Evolutionary conservation across 768 basidiomycete genomes (phyloP).

Genomic region (Vararia minispora): DNA sequence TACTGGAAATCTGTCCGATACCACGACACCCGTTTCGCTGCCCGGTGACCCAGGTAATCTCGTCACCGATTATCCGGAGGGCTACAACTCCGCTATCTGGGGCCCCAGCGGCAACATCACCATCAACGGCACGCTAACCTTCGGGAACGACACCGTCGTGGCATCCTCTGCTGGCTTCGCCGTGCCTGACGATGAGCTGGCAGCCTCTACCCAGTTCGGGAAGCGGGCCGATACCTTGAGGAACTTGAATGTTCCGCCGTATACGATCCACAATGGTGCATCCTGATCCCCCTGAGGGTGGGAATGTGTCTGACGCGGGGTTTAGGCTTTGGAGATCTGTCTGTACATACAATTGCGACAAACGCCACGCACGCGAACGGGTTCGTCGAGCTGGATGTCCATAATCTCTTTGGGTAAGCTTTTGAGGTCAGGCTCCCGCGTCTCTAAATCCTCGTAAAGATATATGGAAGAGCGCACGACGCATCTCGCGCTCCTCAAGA

Average conservation of each 20-base stretch:
- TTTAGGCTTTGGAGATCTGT: conserved; percentile 41
- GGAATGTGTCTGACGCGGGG: background rate
- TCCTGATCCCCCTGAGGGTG: background rate
- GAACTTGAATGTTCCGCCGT: conserved; percentile 48
- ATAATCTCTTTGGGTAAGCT: conserved; percentile 66
- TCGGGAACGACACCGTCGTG: too few relatives aligned
- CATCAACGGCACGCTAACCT: conserved; percentile 54
- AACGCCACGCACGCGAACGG: conserved; percentile 64
- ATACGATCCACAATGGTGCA: conserved; percentile 63
- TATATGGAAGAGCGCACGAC: conserved; percentile 62
- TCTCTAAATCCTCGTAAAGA: too few relatives aligned
- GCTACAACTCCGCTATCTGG: conserved; percentile 52
- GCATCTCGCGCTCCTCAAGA: conserved; percentile 40
- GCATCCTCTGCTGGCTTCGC: too few relatives aligned
- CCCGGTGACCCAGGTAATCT: conserved; percentile 44
- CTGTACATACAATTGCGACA: conserved; percentile 45
- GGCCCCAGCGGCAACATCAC: conserved; percentile 70
- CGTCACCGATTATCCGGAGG: conserved; percentile 57
- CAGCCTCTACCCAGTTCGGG: conserved; percentile 38
- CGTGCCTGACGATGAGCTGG: too few relatives aligned
- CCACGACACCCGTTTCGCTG: conserved; percentile 40
- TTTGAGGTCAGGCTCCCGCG: too few relatives aligned
- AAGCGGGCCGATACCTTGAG: conserved; percentile 22
- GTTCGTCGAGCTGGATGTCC: conserved; percentile 50
- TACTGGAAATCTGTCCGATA: conserved; percentile 43